These are phyloP conservation scores for Botryotinia calthae DNA, from an alignment of 2,329 filamentous ascomycete species.

Conservation along the genomic window DNA sequence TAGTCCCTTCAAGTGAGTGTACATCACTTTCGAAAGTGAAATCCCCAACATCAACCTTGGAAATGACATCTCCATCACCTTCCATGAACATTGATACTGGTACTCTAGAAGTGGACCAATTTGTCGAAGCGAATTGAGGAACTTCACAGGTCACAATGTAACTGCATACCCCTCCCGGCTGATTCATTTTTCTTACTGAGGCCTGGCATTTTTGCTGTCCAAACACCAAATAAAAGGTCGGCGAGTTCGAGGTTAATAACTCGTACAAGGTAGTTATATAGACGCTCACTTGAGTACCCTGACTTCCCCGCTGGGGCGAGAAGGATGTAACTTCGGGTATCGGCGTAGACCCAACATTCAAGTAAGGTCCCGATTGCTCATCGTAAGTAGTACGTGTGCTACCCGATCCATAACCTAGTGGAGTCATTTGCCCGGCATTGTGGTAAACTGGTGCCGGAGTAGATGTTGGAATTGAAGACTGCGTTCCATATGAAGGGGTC, in stretches of 20 bases:
- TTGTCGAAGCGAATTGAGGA: conserved; percentile 61
- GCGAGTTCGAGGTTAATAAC: conserved; percentile 56
- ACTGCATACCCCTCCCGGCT: conserved; percentile 59
- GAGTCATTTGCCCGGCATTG: conserved; percentile 34
- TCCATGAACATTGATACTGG: conserved; percentile 60
- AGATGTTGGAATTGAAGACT: conserved; percentile 47
- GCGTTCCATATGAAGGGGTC: conserved; percentile 48
- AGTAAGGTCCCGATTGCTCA: conserved; percentile 63
- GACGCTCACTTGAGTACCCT: conserved; percentile 69
- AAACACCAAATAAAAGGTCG: conserved; percentile 68
- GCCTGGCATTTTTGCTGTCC: conserved; percentile 72
- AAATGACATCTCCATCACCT: conserved; percentile 50
- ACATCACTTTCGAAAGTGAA: conserved; percentile 56
- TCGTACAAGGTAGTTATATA: conserved; percentile 76
- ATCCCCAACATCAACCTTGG: conserved; percentile 54
- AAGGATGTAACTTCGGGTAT: conserved; percentile 66
- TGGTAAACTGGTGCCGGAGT: conserved; percentile 32
- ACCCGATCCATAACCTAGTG: conserved; percentile 44
- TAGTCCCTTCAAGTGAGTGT: conserved; percentile 43
- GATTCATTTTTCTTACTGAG: conserved; percentile 59
- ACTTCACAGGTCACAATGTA: conserved; percentile 73
- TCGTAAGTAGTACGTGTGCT: conserved; percentile 54
- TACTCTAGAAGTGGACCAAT: conserved; percentile 53
- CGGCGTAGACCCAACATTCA: conserved; percentile 58
- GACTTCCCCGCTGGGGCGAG: conserved; percentile 64